Evolutionary conservation across 805 yeast genomes (phyloP).

Genomic region (Metschnikowia gelsemii): DNA sequence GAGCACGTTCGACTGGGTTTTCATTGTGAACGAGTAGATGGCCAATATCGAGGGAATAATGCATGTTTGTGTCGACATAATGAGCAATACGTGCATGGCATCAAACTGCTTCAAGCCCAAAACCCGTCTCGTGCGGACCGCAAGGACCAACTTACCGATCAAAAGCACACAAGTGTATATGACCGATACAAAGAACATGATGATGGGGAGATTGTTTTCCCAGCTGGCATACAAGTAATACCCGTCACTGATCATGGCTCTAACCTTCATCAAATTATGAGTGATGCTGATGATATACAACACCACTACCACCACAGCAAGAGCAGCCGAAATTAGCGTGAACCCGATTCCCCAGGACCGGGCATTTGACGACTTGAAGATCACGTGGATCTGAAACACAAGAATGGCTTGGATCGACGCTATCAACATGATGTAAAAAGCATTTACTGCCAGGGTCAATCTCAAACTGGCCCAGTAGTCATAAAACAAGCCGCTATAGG

Average conservation of each 20-base stretch:
- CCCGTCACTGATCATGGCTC: slow-evolving; percentile 2
- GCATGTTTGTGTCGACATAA: slow-evolving; percentile 82
- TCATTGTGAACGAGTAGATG: slow-evolving; percentile 47
- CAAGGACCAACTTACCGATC: slow-evolving; percentile 60
- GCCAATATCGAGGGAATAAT: slow-evolving; percentile 72
- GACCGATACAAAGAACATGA: slow-evolving; percentile 69
- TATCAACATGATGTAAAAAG: slow-evolving; percentile 59
- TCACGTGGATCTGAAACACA: slow-evolving; percentile 66
- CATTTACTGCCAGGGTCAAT: slow-evolving; percentile 59
- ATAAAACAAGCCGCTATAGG: slow-evolving; percentile 32
- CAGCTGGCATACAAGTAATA: slow-evolving; percentile 30
- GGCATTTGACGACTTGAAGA: slow-evolving; percentile 62
- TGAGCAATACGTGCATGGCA: slow-evolving; percentile 72
- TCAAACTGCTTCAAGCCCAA: slow-evolving; percentile 83
- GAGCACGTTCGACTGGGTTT: slow-evolving; percentile 34
- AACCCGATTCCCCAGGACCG: slow-evolving; percentile 40
- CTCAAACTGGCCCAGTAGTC: slow-evolving; percentile 37
- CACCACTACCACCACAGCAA: slow-evolving; percentile 56
- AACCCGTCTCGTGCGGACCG: slow-evolving; percentile 68
- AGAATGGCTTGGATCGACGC: slow-evolving; percentile 62
- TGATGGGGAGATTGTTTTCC: slow-evolving; percentile 52
- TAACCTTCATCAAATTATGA: slow-evolving; percentile 33
- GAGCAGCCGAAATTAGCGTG: slow-evolving; percentile 35
- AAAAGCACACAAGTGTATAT: slow-evolving; percentile 61
- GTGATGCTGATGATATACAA: slow-evolving; percentile 57